These are phyloP conservation scores for Neopestalotiopsis sp. DNA, from an alignment of 2,329 filamentous ascomycete genomes.

Conservation along the genomic window DNA sequence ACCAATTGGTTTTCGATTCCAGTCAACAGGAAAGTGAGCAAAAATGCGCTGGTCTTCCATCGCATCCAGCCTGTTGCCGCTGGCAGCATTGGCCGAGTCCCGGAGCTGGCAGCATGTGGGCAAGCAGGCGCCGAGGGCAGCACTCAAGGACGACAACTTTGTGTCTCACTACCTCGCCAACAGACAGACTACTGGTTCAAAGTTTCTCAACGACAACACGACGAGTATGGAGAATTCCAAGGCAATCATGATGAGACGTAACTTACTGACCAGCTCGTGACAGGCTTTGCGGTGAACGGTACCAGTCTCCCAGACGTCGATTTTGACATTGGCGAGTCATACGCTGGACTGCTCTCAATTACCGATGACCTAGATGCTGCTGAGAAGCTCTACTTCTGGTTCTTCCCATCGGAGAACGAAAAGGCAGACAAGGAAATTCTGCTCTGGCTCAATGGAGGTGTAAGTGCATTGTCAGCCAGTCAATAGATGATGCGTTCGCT, in stretches of 20 bases:
- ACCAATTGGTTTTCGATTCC: not conserved
- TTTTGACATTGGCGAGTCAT: conserved; percentile 66
- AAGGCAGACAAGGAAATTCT: conserved; percentile 54
- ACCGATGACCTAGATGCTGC: conserved; percentile 43
- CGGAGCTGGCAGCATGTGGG: conserved; percentile 38
- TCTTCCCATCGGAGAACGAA: conserved; percentile 55
- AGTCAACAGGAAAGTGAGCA: not conserved
- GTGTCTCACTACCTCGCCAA: conserved; percentile 30
- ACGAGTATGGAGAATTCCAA: conserved; percentile 29
- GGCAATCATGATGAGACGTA: too few relatives aligned
- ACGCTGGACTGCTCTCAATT: conserved; percentile 63
- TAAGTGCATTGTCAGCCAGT: conserved; percentile 30
- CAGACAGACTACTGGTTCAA: conserved; percentile 27
- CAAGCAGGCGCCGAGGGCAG: conserved; percentile 28
- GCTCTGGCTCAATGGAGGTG: conserved; percentile 56
- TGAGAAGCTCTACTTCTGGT: conserved; percentile 61
- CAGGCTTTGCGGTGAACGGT: conserved; percentile 65
- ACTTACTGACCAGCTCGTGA: conserved; percentile 21
- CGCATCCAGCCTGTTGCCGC: conserved; percentile 29
- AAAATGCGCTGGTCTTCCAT: conserved; percentile 32
- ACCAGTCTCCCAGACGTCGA: conserved; percentile 65
- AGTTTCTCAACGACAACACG: conserved; percentile 35
- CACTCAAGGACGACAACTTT: conserved; percentile 17
- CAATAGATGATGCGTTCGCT: not conserved
- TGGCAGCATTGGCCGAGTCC: conserved; percentile 24